These are phyloP conservation scores for Ampelomyces quisqualis DNA, from an alignment of 2,329 filamentous ascomycete species.

Conservation along the genomic window DNA sequence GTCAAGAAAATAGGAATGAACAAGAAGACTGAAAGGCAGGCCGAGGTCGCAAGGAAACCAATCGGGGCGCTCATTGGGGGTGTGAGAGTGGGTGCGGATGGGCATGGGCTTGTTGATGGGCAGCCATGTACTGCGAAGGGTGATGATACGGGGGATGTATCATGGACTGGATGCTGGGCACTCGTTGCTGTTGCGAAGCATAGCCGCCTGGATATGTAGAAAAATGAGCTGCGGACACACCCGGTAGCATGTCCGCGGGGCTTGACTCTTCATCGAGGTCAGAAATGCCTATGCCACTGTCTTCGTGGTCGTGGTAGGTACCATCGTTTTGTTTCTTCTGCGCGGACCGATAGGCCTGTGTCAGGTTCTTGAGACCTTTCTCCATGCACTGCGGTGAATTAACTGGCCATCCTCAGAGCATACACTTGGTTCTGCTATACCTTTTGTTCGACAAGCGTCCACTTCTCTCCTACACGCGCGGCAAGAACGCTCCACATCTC, in stretches of 20 bases:
- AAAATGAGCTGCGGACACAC: conserved; percentile 24
- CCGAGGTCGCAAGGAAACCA: conserved; percentile 13
- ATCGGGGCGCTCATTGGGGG: conserved; percentile 13
- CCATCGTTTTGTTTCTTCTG: conserved; percentile 60
- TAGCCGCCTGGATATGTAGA: conserved; percentile 21
- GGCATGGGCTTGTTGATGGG: background rate
- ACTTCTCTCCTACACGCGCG: conserved; percentile 57
- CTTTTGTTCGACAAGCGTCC: conserved; percentile 76
- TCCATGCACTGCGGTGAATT: conserved; percentile 67
- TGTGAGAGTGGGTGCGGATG: conserved; percentile 5
- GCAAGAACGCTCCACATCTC: conserved; percentile 81
- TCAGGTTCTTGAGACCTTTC: conserved; percentile 78
- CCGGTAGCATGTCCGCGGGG: conserved; percentile 28
- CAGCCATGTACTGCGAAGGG: background rate
- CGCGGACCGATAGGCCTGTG: conserved; percentile 66
- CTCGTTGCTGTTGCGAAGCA: conserved; percentile 29
- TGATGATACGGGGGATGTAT: conserved; percentile 24
- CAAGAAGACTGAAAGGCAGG: conserved; percentile 12
- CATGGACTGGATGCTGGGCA: conserved; percentile 46
- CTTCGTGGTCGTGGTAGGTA: conserved; percentile 57
- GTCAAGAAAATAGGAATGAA: conserved; percentile 13
- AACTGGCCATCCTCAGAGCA: too few species aligned
- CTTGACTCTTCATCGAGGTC: conserved; percentile 50
- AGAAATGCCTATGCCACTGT: conserved; percentile 66
- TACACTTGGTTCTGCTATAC: conserved; percentile 55